Evolutionary conservation across 164 flowering plant species (phyloP).

Genomic region (Santalum album): DNA sequence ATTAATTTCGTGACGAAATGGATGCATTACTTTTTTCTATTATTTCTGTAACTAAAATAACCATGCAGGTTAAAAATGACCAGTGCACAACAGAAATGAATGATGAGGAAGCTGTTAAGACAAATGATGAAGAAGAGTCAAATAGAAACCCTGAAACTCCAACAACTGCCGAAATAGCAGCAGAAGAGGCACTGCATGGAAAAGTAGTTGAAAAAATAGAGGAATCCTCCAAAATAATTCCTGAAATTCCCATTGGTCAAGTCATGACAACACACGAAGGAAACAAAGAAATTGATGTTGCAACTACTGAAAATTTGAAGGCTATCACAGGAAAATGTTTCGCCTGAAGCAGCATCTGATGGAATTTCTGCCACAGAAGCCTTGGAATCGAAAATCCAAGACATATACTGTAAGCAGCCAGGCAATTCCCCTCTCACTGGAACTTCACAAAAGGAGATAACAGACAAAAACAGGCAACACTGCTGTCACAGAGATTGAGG

Average conservation of each 20-base stretch:
- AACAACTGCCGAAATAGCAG: slow-evolving; percentile 5
- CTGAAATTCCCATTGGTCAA: slow-evolving; percentile 11
- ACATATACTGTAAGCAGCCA: no score
- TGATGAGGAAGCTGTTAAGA: slow-evolving; percentile 5
- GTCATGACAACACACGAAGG: not conserved
- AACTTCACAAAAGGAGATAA: no score
- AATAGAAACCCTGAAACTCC: slow-evolving; percentile 3
- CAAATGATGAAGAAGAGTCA: slow-evolving; percentile 7
- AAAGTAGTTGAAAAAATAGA: slow-evolving; percentile 7
- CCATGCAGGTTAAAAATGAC: slow-evolving; percentile 7
- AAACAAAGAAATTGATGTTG: slow-evolving; percentile 1
- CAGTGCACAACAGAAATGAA: slow-evolving; percentile 6
- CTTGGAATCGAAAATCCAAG: slow-evolving; percentile 7
- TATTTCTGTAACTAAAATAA: no score
- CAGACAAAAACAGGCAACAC: not conserved
- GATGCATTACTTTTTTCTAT: no score
- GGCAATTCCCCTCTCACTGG: no score
- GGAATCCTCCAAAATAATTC: slow-evolving; percentile 6
- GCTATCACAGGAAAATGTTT: no score
- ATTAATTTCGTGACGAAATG: no score
- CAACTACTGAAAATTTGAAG: no score
- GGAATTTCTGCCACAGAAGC: slow-evolving; percentile 1
- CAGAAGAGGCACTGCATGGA: slow-evolving; percentile 12
- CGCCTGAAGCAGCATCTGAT: not conserved
- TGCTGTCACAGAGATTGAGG: slow-evolving; percentile 5